Percentiles rank a stretch among this genome's conserved stretches.
Conservation (phyloP, 768 basidiomycete genomes). For the Lentinula aciculospora region DNA sequence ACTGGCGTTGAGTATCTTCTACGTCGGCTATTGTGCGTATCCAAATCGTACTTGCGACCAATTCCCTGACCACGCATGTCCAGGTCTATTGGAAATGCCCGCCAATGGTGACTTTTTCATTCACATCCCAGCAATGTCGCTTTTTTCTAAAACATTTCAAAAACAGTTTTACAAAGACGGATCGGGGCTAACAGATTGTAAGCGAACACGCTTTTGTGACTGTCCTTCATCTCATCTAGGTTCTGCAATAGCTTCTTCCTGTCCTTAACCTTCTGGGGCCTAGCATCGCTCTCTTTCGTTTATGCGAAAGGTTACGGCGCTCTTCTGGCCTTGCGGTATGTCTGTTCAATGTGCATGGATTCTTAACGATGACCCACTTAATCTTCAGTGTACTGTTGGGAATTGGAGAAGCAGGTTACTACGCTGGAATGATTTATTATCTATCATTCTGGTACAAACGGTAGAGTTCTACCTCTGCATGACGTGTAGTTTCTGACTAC, state of each 20-base stretch:
- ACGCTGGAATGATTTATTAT: constrained; percentile 59
- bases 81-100: constrained; percentile 52
- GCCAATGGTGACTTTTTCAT: constrained; percentile 34
- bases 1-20: constrained; percentile 51
- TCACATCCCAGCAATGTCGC: neutral
- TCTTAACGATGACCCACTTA: neutral
- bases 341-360: neutral
- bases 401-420: constrained; percentile 58
- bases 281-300: constrained; percentile 44
- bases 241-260: constrained; percentile 41
- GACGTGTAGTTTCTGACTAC: neutral
- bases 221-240: neutral
- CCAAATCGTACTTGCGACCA: neutral
- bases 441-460: constrained; percentile 50
- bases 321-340: constrained; percentile 35
- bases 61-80: neutral
- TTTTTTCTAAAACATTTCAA: neutral
- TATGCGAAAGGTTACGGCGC: constrained; percentile 51
- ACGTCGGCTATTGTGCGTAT: constrained; percentile 50
- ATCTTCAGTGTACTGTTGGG: constrained; percentile 45
- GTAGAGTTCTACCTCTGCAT: constrained; percentile 6
- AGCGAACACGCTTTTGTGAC: constrained; percentile 8
- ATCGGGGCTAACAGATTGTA: constrained; percentile 58
- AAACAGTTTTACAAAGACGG: constrained; percentile 46
- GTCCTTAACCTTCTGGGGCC: constrained; percentile 46